Evolutionary conservation across 2,329 filamentous ascomycete genomes (phyloP), one percentile per base, ranked within the genome.

Genomic region (Exophiala xenobiotica): DNA sequence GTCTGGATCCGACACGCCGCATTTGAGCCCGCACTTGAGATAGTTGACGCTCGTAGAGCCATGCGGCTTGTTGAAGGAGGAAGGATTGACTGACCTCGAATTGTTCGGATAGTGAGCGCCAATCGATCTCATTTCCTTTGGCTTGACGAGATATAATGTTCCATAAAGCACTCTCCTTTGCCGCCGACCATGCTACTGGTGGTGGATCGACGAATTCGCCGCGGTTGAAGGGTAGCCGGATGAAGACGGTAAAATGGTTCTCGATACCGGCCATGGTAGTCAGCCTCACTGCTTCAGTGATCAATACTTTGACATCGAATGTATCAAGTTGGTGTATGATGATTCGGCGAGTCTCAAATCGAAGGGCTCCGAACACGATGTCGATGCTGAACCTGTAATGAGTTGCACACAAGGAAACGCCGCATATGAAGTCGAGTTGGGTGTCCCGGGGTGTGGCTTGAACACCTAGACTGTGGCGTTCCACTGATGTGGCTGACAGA

Each of bases 11-110:
- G 6, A 74, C 72, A 54, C 86, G 93, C 56, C 88, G 83, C 75
- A 97, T 90, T 71, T 96, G 90, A 16, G 88, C 90, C 60, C 89
- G 83, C 41, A 97, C 88, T 67, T 96, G 90, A 0, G 88, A 88
- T 22, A 95, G 81, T 72, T 97, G 90, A 45, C 88, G 80, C 67
- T 97, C 91, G 65, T 93, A 96, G 4, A 97, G 81, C 81, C 90
- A 96, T 68, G 90, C 90, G 57, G 90, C 90, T 70, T 99, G 90
- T 67, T 96, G 89, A 12, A 96, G 81, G 24, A 99, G 79, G 65
- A 97, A 97, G 33, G 90, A 80, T 51, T 95, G 82, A 20, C 88
- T 86, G 16, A 96, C 92, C 57, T 91, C 81, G 70, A 96, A 96
- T 39, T 82, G 78, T 46, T 80, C 76, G 40, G 88, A 89, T 65